These are phyloP conservation scores for Senna tora DNA, from an alignment of 306 rosid species.

Conservation along the genomic window DNA sequence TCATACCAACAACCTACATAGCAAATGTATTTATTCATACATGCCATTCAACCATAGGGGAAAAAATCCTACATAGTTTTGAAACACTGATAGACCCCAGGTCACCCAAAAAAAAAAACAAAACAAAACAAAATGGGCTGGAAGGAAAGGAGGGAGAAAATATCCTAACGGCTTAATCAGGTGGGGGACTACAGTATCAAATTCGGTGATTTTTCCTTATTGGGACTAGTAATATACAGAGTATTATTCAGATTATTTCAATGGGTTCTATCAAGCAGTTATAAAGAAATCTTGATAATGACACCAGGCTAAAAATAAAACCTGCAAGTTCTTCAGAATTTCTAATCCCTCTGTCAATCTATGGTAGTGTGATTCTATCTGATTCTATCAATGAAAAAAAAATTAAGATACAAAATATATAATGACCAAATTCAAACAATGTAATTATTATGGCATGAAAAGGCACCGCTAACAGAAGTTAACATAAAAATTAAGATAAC, in stretches of 20 bases:
- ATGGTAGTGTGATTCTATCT: neutral
- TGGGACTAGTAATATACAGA: too few species aligned
- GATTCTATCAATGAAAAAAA: neutral
- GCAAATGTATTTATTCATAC: neutral
- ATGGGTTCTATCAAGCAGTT: too few species aligned
- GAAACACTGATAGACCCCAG: too few species aligned
- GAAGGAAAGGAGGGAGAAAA: too few species aligned
- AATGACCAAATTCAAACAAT: neutral
- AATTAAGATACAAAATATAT: neutral
- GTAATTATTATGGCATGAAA: neutral
- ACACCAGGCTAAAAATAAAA: conserved; percentile 12
- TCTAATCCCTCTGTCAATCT: conserved; percentile 8
- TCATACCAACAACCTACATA: neutral
- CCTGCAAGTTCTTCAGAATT: neutral
- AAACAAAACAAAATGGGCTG: too few species aligned
- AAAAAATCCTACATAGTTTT: neutral
- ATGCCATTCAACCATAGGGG: neutral
- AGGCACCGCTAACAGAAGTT: conserved; percentile 1
- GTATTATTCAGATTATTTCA: too few species aligned
- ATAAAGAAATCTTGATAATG: neutral
- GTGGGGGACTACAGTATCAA: too few species aligned
- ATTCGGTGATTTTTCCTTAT: too few species aligned
- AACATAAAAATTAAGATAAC: conserved; percentile 29
- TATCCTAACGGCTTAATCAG: too few species aligned
- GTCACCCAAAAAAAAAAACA: too few species aligned